Conservation (phyloP, 257 asterid genomes). For the Ophiorrhiza pumila region DNA sequence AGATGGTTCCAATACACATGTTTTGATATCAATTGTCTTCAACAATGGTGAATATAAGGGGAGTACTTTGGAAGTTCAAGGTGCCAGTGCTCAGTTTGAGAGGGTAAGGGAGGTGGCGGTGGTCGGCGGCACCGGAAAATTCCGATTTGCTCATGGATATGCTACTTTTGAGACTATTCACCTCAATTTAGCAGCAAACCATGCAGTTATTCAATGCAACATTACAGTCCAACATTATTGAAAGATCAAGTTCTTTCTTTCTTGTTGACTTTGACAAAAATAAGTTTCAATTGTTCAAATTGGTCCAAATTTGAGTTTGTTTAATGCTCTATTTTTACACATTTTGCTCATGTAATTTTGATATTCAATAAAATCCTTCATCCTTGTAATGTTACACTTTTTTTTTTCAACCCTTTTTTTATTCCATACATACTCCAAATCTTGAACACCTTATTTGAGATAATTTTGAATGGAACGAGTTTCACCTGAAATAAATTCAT, state of each 20-base stretch:
- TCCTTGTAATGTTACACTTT: too few relatives aligned
- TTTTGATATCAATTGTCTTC: conserved; percentile 48
- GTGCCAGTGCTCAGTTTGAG: conserved; percentile 43
- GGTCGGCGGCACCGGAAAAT: conserved; percentile 57
- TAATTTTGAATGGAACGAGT: too few relatives aligned
- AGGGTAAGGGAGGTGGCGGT: conserved; percentile 53
- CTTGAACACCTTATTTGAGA: too few relatives aligned
- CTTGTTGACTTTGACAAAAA: background rate
- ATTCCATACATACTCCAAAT: too few relatives aligned
- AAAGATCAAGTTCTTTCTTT: background rate
- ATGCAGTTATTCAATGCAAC: conserved; percentile 32
- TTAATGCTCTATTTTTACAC: background rate
- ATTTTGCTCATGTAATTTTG: background rate
- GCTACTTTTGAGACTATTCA: conserved; percentile 49
- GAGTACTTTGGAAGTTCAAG: conserved; percentile 51
- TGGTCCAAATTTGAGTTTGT: background rate
- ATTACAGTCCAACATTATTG: conserved; percentile 5
- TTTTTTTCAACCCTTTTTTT: too few relatives aligned
- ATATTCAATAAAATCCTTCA: background rate
- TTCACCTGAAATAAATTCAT: too few relatives aligned
- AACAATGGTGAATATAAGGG: conserved; percentile 28
- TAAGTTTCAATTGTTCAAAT: background rate
- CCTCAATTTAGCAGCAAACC: conserved; percentile 22
- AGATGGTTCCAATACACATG: conserved; percentile 49
- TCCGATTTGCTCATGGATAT: conserved; percentile 52